A percentile compares a stretch with the other conserved stretches of the same genome.
phyloP scores from a whole-genome alignment of 371 early-diverging fungal species.

The Nematocida sp. region DNA sequence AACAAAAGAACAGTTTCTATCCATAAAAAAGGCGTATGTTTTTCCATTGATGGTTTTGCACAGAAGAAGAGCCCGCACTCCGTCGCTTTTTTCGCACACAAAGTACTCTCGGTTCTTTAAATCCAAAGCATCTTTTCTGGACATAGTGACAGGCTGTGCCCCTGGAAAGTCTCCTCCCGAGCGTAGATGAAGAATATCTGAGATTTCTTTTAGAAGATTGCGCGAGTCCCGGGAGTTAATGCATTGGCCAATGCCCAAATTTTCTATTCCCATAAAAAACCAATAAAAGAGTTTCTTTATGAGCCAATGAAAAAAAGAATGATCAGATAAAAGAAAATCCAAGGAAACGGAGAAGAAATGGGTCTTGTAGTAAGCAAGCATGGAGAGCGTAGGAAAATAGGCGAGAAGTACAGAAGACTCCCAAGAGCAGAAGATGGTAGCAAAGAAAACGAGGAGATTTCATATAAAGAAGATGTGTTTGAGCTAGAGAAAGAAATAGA shows the following conservation, averaged over 20 bases:
- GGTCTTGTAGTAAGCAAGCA: neutral
- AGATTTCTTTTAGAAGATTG: slow-evolving; percentile 28
- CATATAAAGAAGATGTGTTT: neutral
- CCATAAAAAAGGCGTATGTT: slow-evolving; percentile 58
- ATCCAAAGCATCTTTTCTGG: slow-evolving; percentile 70
- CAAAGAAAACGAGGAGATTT: neutral
- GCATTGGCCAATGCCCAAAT: slow-evolving; percentile 5
- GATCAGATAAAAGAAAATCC: neutral
- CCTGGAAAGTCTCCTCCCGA: slow-evolving; percentile 71
- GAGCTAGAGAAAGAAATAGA: neutral
- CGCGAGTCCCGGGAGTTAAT: neutral
- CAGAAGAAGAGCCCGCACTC: slow-evolving; percentile 76
- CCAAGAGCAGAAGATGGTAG: neutral
- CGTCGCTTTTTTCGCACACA: slow-evolving; percentile 94
- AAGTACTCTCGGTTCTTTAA: slow-evolving; percentile 77
- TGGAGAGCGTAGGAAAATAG: slow-evolving; percentile 7
- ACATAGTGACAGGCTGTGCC: slow-evolving; percentile 85
- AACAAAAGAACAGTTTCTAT: slow-evolving; percentile 61
- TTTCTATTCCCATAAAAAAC: slow-evolving; percentile 38
- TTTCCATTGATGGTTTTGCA: slow-evolving; percentile 10
- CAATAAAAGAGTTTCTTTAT: slow-evolving; percentile 28
- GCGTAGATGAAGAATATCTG: slow-evolving; percentile 1
- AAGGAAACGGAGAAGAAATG: neutral
- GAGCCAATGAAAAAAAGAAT: neutral
- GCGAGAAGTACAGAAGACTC: slow-evolving; percentile 5